phyloP scores from a whole-genome alignment of 139 green algal genomes.

The Chlorella sorokiniana region DNA sequence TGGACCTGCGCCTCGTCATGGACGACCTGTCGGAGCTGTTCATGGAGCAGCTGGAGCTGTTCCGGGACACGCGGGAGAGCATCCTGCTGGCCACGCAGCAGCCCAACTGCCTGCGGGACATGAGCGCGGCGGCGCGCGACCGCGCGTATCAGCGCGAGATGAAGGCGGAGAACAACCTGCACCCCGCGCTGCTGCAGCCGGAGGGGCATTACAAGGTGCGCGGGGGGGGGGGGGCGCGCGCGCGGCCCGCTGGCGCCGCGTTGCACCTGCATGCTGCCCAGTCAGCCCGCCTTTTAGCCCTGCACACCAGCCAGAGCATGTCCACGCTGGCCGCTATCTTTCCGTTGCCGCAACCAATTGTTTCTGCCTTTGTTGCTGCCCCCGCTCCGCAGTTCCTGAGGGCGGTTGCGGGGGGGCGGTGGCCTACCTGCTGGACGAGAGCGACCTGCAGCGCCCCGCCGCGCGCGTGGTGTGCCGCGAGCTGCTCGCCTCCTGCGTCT shows the following conservation, averaged over 20 bases:
- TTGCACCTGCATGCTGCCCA: background rate
- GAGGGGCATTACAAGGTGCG: slow-evolving; percentile 58
- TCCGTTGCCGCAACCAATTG: background rate
- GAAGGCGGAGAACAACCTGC: slow-evolving; percentile 66
- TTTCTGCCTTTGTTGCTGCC: background rate
- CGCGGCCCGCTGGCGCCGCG: background rate
- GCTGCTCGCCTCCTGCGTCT: slow-evolving; percentile 63
- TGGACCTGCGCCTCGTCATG: slow-evolving; percentile 64
- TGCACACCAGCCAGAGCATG: background rate
- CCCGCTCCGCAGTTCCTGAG: slow-evolving; percentile 44
- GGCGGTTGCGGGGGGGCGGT: slow-evolving; percentile 58
- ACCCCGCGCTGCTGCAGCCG: slow-evolving; percentile 64
- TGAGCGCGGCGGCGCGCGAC: slow-evolving; percentile 54
- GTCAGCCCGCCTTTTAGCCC: background rate
- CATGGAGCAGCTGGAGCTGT: slow-evolving; percentile 65
- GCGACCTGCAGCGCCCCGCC: slow-evolving; percentile 42
- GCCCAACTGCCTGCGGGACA: slow-evolving; percentile 30
- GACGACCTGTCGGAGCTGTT: slow-evolving; percentile 69
- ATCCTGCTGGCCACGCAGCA: slow-evolving; percentile 45
- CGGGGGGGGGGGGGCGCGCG: background rate
- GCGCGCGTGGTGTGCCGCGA: slow-evolving; percentile 63
- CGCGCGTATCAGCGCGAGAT: slow-evolving; percentile 61
- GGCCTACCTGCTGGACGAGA: slow-evolving; percentile 50
- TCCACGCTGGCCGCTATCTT: background rate
- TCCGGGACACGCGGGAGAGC: slow-evolving; percentile 51